Percentiles rank a stretch among this genome's conserved stretches.
phyloP scores from a whole-genome alignment of 192 early-diverging fungal species.

The Coemansia sp. region DNA sequence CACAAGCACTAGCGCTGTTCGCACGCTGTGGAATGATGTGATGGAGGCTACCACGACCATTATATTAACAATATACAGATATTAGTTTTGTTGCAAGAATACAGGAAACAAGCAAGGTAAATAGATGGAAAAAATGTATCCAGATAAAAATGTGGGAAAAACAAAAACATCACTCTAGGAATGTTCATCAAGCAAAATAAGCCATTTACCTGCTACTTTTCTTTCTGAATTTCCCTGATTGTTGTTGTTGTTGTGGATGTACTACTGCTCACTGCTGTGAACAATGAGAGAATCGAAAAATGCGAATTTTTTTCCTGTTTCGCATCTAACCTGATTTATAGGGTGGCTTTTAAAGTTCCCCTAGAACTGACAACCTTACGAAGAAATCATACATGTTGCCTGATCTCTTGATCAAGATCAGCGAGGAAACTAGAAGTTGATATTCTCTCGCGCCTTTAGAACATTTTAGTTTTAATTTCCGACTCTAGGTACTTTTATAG shows the following conservation, averaged over 20 bases:
- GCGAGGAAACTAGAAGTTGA: no score
- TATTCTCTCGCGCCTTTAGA: no score
- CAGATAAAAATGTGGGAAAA: neutral
- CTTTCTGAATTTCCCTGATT: neutral
- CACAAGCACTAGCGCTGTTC: conserved; percentile 3
- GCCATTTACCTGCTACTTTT: neutral
- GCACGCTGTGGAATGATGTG: neutral
- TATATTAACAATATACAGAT: neutral
- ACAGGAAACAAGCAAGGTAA: conserved; percentile 8
- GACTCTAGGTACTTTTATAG: no score
- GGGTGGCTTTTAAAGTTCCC: no score
- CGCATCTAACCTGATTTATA: no score
- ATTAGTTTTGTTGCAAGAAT: neutral
- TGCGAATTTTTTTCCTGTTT: neutral
- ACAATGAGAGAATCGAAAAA: neutral
- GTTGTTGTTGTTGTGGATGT: neutral
- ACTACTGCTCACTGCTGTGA: neutral
- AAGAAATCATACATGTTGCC: no score
- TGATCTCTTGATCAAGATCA: no score
- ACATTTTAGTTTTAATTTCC: no score
- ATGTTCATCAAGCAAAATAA: neutral
- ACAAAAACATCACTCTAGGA: neutral
- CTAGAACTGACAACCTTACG: no score
- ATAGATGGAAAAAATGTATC: conserved; percentile 7
- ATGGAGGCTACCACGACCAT: neutral